Evolutionary conservation across 1,284 basidiomycete genomes (phyloP).

Genomic region (Lentinula novae-zelandiae): DNA sequence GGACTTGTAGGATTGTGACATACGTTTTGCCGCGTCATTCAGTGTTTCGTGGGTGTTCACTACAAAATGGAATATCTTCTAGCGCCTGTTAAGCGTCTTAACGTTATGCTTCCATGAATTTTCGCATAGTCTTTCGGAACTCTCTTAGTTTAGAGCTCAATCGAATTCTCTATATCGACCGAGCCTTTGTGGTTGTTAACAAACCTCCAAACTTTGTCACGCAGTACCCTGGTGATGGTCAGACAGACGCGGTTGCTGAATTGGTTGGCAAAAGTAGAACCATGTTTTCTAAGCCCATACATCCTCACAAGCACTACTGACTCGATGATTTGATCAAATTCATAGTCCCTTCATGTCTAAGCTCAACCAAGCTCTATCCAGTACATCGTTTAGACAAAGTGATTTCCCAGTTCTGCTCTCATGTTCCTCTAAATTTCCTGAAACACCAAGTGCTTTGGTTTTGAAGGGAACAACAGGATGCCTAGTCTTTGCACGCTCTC

Average conservation of each 20-base stretch:
- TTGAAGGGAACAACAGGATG: slow-evolving; percentile 61
- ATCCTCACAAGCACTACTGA: background rate
- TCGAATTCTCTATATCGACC: slow-evolving; percentile 48
- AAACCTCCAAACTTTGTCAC: slow-evolving; percentile 60
- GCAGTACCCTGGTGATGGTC: slow-evolving; percentile 32
- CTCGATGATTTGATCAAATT: background rate
- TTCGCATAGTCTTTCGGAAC: slow-evolving; percentile 7
- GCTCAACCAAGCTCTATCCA: slow-evolving; percentile 31
- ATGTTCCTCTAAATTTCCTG: background rate
- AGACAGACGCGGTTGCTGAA: slow-evolving; percentile 10
- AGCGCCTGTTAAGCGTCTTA: background rate
- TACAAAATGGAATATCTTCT: too few relatives aligned
- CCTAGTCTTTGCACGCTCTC: slow-evolving; percentile 50
- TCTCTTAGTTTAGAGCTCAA: background rate
- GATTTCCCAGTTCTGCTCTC: slow-evolving; percentile 33
- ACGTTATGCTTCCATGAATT: background rate
- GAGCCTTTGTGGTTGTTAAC: slow-evolving; percentile 51
- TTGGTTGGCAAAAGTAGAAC: background rate
- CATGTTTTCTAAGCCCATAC: background rate
- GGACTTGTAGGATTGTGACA: too few relatives aligned
- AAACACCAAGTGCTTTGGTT: background rate
- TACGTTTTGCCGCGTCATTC: too few relatives aligned
- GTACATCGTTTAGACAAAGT: slow-evolving; percentile 63
- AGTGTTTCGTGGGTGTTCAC: too few relatives aligned
- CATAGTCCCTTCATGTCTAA: background rate